These are phyloP conservation scores for Tephrocybe rancida DNA, from an alignment of 768 basidiomycete species.

Conservation along the genomic window DNA sequence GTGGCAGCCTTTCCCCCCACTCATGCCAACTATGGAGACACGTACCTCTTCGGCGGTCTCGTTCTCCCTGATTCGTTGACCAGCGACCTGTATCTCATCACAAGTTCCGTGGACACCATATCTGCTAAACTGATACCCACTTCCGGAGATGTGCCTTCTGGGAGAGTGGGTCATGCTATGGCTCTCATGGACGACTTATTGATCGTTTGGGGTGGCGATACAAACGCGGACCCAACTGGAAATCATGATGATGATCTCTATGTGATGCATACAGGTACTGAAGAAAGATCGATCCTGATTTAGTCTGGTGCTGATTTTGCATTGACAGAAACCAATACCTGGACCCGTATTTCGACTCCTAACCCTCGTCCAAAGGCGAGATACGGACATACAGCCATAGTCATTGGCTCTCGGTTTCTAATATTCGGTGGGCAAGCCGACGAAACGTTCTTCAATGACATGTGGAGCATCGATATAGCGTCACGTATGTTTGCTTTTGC, in stretches of 20 bases:
- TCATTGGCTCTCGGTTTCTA: conserved; percentile 88
- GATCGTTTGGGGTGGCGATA: conserved; percentile 96
- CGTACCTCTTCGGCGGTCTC: conserved; percentile 95
- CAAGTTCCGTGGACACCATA: conserved; percentile 60
- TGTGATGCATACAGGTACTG: too few species aligned
- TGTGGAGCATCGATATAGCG: conserved; percentile 95
- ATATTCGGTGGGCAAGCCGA: conserved; percentile 98
- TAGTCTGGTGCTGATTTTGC: too few species aligned
- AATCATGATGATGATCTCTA: too few species aligned
- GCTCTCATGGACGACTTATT: conserved; percentile 93
- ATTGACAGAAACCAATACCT: conserved; percentile 85
- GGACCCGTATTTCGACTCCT: conserved; percentile 84
- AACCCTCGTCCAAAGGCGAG: conserved; percentile 81
- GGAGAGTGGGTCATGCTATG: conserved; percentile 93
- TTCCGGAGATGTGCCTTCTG: conserved; percentile 81
- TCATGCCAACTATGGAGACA: too few species aligned
- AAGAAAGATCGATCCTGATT: not conserved
- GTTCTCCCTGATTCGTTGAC: conserved; percentile 79
- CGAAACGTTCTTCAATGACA: conserved; percentile 88
- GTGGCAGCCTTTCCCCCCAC: too few species aligned
- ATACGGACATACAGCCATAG: conserved; percentile 93
- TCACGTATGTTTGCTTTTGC: conserved; percentile 59
- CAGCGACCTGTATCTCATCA: conserved; percentile 93
- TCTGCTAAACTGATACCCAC: conserved; percentile 83
- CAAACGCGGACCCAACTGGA: not conserved